Conservation (phyloP, 2,329 filamentous ascomycete genomes). For the Fusarium tuaranense region DNA sequence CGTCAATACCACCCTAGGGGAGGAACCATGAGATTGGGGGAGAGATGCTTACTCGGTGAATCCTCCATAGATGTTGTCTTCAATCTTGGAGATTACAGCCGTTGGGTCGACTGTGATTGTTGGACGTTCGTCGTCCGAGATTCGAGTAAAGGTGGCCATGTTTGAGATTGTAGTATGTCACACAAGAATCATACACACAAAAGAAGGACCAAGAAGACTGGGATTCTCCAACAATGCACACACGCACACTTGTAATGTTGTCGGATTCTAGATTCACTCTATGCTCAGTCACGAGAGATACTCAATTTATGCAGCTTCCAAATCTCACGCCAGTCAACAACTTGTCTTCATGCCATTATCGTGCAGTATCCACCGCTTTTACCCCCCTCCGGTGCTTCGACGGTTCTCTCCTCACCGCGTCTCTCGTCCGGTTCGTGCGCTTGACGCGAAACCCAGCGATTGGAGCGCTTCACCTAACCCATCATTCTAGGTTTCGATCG, state of each 20-base stretch:
- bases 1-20: conserved; percentile 21
- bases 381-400: conserved; percentile 8
- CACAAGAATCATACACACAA: neutral
- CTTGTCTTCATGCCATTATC: neutral
- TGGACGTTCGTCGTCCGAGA: conserved; percentile 69
- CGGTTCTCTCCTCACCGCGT: neutral
- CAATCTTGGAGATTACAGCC: conserved; percentile 77
- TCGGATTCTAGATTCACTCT: neutral
- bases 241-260: neutral
- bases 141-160: conserved; percentile 81
- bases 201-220: neutral
- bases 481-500: neutral
- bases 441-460: conserved; percentile 12
- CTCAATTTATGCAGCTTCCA: neutral
- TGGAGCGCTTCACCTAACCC: conserved; percentile 30
- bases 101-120: conserved; percentile 74
- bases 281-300: neutral
- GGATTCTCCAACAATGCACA: neutral
- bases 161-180: neutral
- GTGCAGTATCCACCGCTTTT: neutral
- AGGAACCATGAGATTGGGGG: neutral
- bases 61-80: conserved; percentile 84
- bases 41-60: conserved; percentile 77
- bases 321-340: neutral
- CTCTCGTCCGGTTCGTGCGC: conserved; percentile 35